Evolutionary conservation across 1,284 basidiomycete species (phyloP), one percentile per base, ranked within the genome.

Genomic region (Puccinia hordei): DNA sequence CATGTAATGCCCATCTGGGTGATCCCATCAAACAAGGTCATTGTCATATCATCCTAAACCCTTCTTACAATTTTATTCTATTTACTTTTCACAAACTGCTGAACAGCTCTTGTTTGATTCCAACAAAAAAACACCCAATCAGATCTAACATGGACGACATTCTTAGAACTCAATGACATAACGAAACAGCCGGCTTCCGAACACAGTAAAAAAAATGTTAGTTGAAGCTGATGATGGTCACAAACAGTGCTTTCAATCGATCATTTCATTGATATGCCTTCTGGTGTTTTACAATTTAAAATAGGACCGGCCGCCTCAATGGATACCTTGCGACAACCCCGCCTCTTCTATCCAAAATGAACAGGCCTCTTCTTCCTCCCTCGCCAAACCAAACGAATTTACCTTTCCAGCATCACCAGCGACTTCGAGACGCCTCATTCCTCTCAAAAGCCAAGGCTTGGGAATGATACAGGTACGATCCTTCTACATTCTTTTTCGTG

Each of bases 111-210:
- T 57, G 35, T 68, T 33, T 57, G 69, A 75, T 75, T 91, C 19
- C 91, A 6, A 65, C 35, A 38, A 65, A 9, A 35, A 65, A 9
- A 19, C 2, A 22, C n/a, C n/a, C n/a, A n/a, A 38, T 2, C 90
- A 77, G 92, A 94, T 81, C 87, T 90, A 33, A 92, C 93, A 0
- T 98, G 96, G 83, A 90, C 91, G 0, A 90, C 96, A 55, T 85
- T 95, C 9, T 86, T 96, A 30, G 94, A 97, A 84, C 89, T 95
- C 81, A 89, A 89, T 82, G 92, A 94, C 81, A 89, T 90, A 55
- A 87, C 88, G 59, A 88, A 89, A 13, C 91, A 92, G 0, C 87
- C 89, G 2, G 87, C 88, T 0, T 87, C 88, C 12, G 86, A 87
- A 63, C 73, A 74, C 1, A 83, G 82, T 15, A 44, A 87, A 87